Evolutionary conservation across 805 yeast genomes (phyloP), one percentile per base, ranked within the genome.

Genomic region (Metschnikowia peoriensis): DNA sequence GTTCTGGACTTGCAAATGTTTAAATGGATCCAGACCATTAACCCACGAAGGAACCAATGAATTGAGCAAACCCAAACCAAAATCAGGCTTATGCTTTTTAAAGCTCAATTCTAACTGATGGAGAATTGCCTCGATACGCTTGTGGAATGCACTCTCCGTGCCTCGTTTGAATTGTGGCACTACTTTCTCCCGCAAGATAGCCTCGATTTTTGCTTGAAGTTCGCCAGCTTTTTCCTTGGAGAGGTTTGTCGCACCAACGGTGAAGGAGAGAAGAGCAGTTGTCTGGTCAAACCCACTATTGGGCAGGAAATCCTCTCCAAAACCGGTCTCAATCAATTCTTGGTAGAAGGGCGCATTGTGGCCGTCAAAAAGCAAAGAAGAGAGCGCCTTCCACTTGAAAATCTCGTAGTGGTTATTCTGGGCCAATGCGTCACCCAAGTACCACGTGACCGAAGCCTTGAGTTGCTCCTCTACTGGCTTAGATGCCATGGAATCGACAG

Each of bases 291-390:
- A 74, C 1, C 99, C 99, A 0, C 96, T 77, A 64, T 94, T 94
- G 6, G 90, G 88, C 0, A 93, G 75, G 64, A 85, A 94, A 58
- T 94, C 97, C 47, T 88, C 82, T 41, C 94, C 98, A 35, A 85
- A 65, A 1, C 93, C 94, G 1, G 87, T 70, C 66, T 94, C 99
- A 50, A 94, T 87, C 50, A 94, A 73, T n/a, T 82, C 81, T 67
- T 91, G 89, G 68, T 92, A 89, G 50, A 94, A 76, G 7, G 96
- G 93, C 6, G 98, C 86, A 11, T 94, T 87, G 64, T 93, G 98
- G 1, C 98, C 98, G 65, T 89, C 97, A 58, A 86, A 81, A 35
- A 94, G 73, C 48, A 94, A 72, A 27, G 85, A 80, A 17, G 88
- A 82, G 45, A 91, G 70, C 9, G 91, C 72, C 52, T 85, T 86